Evolutionary conservation across 768 basidiomycete genomes (phyloP), one percentile per base, ranked within the genome.

Genomic region (Rhodocollybia butyracea): DNA sequence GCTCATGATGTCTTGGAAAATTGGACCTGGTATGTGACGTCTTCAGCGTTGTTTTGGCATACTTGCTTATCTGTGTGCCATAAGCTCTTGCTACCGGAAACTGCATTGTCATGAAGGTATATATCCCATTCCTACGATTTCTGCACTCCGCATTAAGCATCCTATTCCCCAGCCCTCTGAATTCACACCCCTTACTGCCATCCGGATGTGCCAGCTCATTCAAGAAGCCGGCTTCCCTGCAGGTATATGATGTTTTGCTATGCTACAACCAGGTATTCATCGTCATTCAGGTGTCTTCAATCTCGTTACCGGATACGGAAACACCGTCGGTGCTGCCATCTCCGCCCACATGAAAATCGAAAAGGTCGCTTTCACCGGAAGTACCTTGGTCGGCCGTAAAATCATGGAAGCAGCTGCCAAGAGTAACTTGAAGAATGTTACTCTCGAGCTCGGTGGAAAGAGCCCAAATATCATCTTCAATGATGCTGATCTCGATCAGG

Each of bases 331-430:
- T 0, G 68, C 78, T 11, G 89, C 89, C 15, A 85, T 95, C 57
- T 71, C 80, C 2, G 70, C 76, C n/a, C 89, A 93, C 70, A 76
- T 76, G 67, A 76, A 73, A n/a, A 86, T 94, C 60, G 81, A 84
- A 46, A 93, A 88, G 67, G 77, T 94, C 27, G 87, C 91, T 0
- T 95, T 96, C 74, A 96, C 94, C 0, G 93, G 92, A 2, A 88
- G 86, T 56, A 91, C 90, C 1, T 73, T 85, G 38, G 82, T 86
- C 22, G 94, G 94, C 8, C 81, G 91, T 10, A 85, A 84, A 61
- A 78, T 96, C 64, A 75, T 92, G 77, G 83, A 90, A 62, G 87
- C 89, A 3, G 81, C 93, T 2, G 82, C 90, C 1, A 83, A 85
- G 68, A 83, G 82, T 29, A 97, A 96, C 65, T 67, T 97, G 63